Base-by-base conservation (phyloP, 2,329 filamentous ascomycete genomes). In the Stachybotrys chartarum region DNA sequence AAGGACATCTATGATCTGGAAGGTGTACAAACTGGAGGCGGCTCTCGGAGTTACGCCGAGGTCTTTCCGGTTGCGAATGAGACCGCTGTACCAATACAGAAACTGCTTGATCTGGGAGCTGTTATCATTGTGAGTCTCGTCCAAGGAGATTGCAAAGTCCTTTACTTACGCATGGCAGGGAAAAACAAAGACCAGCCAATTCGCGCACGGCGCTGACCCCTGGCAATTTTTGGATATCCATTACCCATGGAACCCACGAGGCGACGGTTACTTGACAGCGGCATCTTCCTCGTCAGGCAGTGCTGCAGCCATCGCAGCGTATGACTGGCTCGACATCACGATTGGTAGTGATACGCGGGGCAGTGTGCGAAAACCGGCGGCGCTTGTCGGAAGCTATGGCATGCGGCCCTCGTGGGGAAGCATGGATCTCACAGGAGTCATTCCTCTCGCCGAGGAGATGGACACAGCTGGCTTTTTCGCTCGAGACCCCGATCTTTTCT, bases 401-500 rank as follows among this genome's bases (percentile, higher is more conserved):
- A 59, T 59, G 32, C 42, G 59, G 12, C 59, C 59, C 11, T 59
- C 57, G 3, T 52, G 48, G 31, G 54, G 54, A 7, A 49, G 51
- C n/a, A 58, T 56, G 47, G 39, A 54, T 30, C 54, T 60, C 8
- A 50, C 55, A 6, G 52, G 48, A 11, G 55, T 57, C 7, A 58
- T 57, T 14, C 57, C 59, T 45, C 49, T 59, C 30, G 39, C 57
- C 11, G 50, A 54, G 30, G 50, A 48, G n/a, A 48, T 59, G 14
- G 59, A 59, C 44, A 58, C 59, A 11, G 52, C 59, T 6, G 59
- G 59, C 8, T 44, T 59, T 10, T 44, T 55, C 18, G 56, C 56
- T 16, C 35, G 59, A 4, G 57, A 60, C n/a, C 55, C 54, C 17
- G 44, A 42, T 30, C 54, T 60, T 2, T 59, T 55, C 54, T 49